Conservation (phyloP, 73 alveolate genomes). For the Paraurostyla sp. region DNA sequence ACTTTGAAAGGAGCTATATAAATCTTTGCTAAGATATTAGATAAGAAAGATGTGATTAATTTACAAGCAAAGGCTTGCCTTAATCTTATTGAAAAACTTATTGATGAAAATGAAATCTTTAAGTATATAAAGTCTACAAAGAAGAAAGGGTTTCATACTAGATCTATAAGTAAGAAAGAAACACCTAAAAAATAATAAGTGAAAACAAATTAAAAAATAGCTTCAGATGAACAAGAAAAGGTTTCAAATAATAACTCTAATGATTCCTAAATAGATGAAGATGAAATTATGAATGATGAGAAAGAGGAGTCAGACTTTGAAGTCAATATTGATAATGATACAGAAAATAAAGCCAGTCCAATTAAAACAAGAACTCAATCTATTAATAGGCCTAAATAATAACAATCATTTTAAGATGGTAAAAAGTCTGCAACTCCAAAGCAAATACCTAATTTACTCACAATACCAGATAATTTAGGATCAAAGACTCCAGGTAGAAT, state of each 20-base stretch:
- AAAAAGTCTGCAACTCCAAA: too few species aligned
- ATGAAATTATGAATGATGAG: too few species aligned
- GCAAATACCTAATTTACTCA: not conserved
- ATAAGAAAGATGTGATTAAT: not conserved
- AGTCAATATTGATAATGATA: not conserved
- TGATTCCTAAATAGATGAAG: too few species aligned
- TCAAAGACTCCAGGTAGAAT: not conserved
- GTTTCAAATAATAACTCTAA: too few species aligned
- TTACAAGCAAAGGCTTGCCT: constrained; percentile 11
- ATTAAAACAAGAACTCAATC: not conserved
- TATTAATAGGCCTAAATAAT: not conserved
- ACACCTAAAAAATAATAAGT: too few species aligned
- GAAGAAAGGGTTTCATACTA: not conserved
- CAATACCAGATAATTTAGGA: not conserved
- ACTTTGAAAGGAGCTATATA: not conserved
- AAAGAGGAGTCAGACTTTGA: constrained; percentile 7
- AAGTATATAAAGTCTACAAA: not conserved
- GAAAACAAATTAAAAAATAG: too few species aligned
- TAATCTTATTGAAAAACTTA: not conserved
- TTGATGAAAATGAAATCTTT: constrained; percentile 22
- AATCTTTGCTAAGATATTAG: constrained; percentile 7
- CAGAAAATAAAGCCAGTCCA: not conserved
- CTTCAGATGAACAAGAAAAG: too few species aligned
- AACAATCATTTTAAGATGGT: too few species aligned
- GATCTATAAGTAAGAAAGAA: too few species aligned